Evolutionary conservation across 257 asterid genomes (phyloP), one percentile per base, ranked within the genome.

Genomic region (Gentiana macrophylla): DNA sequence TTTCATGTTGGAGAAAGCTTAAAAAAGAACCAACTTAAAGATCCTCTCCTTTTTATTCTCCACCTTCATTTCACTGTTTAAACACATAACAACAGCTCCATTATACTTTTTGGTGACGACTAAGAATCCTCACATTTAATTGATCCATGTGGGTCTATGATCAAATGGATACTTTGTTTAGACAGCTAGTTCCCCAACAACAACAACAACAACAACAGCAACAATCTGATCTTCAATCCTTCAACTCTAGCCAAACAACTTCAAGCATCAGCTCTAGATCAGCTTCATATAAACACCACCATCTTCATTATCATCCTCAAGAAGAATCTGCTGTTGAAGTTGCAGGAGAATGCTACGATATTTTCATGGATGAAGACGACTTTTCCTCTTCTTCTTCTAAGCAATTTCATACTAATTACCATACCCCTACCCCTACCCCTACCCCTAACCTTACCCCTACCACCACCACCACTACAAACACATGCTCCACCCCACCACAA

Each of bases 101-200:
- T 53, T 65, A 67, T 52, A 8, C 37, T 47, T 62, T 41, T 64
- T 62, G 50, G 54, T 52, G 54, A 61, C 36, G 58, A 72, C 68
- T 63, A 62, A 57, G 68, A 77, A 66, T 72, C 70, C 69, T 43
- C 67, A 50, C 13, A 55, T 49, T 50, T 9, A 35, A 45, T 48
- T 67, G 70, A 68, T 75, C 71, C 65, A 78, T 76, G 86, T 64
- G 89, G 86, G 80, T 70, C 74, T 69, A 60, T 41, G 53, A 62
- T 64, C 79, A 86, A 77, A 90, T 91, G 98, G 98, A 91, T 81
- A 86, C 98, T 72, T 79, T 91, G 94, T 91, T 84, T 64, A 81
- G 96, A 76, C 24, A 24, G 24, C 79, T 86, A 45, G 96, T 86
- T 6, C 86, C 76, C 62, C 87, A 77, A 55, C 96, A 24, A 24